Percentiles rank a stretch among this genome's conserved stretches.
Conservation (phyloP, 1,284 basidiomycete species). For the Pyrrhoderma lamaoense region DNA sequence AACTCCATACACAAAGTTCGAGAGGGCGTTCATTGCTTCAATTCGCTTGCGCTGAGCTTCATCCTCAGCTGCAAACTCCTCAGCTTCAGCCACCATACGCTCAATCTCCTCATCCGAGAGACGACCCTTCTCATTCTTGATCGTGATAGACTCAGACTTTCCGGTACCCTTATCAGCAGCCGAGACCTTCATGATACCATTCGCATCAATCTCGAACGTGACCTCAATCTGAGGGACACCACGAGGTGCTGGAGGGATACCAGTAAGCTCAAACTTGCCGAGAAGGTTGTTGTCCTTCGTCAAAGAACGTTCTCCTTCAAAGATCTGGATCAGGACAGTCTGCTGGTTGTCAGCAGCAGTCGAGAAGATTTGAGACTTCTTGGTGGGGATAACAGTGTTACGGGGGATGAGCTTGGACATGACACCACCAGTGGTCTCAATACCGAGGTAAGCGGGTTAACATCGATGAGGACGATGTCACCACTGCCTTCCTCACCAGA, state of each 20-base stretch:
- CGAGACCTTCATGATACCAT: slow-evolving; percentile 86
- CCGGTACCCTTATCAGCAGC: slow-evolving; percentile 92
- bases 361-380: slow-evolving; percentile 98
- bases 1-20: slow-evolving; percentile 74
- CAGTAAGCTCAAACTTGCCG: slow-evolving; percentile 91
- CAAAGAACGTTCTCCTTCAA: slow-evolving; percentile 89
- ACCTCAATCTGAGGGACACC: slow-evolving; percentile 96
- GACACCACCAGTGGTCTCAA: slow-evolving; percentile 97
- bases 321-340: slow-evolving; percentile 86
- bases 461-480: slow-evolving; percentile 92
- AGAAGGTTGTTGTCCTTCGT: slow-evolving; percentile 98
- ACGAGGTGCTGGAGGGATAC: slow-evolving; percentile 91
- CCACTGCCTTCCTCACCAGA: slow-evolving; percentile 78
- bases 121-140: slow-evolving; percentile 83
- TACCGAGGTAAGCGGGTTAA: slow-evolving; percentile 94
- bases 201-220: slow-evolving; percentile 90
- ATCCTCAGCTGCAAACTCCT: slow-evolving; percentile 83
- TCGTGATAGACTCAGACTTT: slow-evolving; percentile 83
- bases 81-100: slow-evolving; percentile 89
- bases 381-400: slow-evolving; percentile 97
- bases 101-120: slow-evolving; percentile 84
- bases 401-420: slow-evolving; percentile 96
- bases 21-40: slow-evolving; percentile 77
- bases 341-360: slow-evolving; percentile 94
- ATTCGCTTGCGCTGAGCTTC: slow-evolving; percentile 84